These are phyloP conservation scores for Naganishia vishniacii DNA, from an alignment of 768 basidiomycete genomes.

Conservation along the genomic window DNA sequence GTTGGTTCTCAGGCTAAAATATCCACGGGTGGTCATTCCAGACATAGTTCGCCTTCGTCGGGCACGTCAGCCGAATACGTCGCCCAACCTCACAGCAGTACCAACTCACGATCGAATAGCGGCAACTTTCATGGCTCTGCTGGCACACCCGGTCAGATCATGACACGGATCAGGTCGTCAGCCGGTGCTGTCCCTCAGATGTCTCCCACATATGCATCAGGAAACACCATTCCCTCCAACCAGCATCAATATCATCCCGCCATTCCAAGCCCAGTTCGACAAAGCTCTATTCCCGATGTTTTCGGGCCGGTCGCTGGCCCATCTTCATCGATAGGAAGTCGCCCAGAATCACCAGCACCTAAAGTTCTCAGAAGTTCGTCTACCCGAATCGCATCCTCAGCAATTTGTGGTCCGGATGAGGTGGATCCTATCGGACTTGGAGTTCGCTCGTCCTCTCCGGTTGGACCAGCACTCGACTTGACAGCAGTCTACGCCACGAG, in stretches of 20 bases:
- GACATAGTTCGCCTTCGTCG: not conserved
- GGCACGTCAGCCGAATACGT: not conserved
- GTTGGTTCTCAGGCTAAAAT: not conserved
- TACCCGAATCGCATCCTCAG: not conserved
- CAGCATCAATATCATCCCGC: constrained; percentile 5
- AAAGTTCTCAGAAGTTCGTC: not conserved
- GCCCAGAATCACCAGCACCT: not conserved
- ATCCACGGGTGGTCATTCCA: not conserved
- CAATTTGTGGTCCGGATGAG: not conserved
- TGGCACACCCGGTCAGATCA: not conserved
- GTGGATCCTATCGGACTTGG: constrained; percentile 13
- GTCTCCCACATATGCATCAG: not conserved
- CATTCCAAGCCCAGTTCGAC: constrained; percentile 13
- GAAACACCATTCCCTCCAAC: not conserved
- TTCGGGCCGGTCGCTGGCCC: constrained; percentile 1
- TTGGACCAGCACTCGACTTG: not conserved
- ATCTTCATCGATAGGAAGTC: not conserved
- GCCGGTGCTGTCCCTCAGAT: constrained; percentile 7
- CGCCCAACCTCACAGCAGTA: not conserved
- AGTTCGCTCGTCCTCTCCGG: constrained; percentile 8
- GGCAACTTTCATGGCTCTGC: not conserved
- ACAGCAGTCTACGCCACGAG: constrained; percentile 9
- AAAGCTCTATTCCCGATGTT: not conserved
- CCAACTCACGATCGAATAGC: not conserved
- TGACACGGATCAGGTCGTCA: constrained; percentile 7